Evolutionary conservation across 1,139 yeast genomes (phyloP), one percentile per base, ranked within the genome.

Genomic region (Tardiomyces digboiensis): DNA sequence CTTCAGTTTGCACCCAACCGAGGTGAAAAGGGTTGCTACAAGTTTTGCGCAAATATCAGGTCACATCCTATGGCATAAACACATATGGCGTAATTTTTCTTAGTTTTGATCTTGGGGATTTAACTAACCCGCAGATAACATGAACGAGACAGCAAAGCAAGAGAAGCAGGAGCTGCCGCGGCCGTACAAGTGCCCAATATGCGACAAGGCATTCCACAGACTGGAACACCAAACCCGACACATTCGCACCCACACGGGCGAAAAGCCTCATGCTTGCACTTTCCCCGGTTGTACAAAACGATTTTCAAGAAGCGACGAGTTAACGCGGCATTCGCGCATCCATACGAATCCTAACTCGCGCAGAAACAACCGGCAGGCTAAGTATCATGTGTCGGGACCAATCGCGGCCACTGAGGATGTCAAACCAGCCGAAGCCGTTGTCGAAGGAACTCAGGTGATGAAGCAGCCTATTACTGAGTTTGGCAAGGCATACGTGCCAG

Each of bases 191-290:
- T 89, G 97, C 58, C 89, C 95, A 16, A 75, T 84, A 59, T 89
- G 97, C 65, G 83, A 82, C 45, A 86, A 89, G 67, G 95, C 95
- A 1, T 89, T 89, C 61, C 95, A 87, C 59, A 72, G 97, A 42
- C 68, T 88, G 42, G 97, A 89, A 62, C 97, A 89, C 64, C 95
- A 87, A 61, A 88, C 96, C 16, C 76, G 97, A 56, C 97, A 89
- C 60, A 84, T 89, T 44, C 71, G 97, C 49, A 89, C 97, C 6
- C 97, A 89, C 60, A 89, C 97, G 0, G 97, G 97, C 29, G 97
- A 88, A 59, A 85, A 87, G 60, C 96, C 97, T 19, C 96, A 88
- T 59, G 79, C 78, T 40, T 89, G 97, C 63, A 75, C 82, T 7
- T 87, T 76, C 56, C 94, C 94, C 0, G 94, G 94, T 1, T 89